phyloP scores from a whole-genome alignment of 177 flowering plant species.

The Vitis hybrid region DNA sequence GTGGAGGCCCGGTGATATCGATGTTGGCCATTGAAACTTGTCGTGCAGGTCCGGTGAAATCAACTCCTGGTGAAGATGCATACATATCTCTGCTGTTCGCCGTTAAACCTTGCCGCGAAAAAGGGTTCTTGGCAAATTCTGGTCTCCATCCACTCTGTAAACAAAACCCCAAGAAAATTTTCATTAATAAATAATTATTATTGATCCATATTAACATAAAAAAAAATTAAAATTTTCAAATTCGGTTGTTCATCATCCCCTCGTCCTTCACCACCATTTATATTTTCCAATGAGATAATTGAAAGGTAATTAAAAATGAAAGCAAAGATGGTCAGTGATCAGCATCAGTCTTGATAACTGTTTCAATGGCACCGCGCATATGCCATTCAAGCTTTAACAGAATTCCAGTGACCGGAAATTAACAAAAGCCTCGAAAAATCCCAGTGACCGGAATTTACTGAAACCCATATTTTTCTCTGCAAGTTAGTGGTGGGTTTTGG shows the following conservation, averaged over 20 bases:
- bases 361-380: too few relatives aligned
- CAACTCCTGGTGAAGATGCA: neutral
- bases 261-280: too few relatives aligned
- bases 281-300: too few relatives aligned
- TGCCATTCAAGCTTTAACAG: too few relatives aligned
- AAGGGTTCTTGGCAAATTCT: conserved; percentile 41
- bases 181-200: neutral
- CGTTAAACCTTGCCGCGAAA: conserved; percentile 36
- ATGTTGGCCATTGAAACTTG: conserved; percentile 6
- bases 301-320: too few relatives aligned
- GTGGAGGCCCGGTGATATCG: conserved; percentile 2
- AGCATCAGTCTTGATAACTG: too few relatives aligned
- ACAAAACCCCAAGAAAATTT: neutral
- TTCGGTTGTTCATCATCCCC: neutral
- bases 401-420: too few relatives aligned
- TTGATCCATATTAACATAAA: neutral
- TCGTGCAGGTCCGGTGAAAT: neutral
- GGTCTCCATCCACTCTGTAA: conserved; percentile 76
- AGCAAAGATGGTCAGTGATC: too few relatives aligned
- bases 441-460: too few relatives aligned
- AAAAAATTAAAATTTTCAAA: neutral
- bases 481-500: too few relatives aligned
- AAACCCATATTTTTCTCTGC: too few relatives aligned
- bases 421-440: too few relatives aligned
- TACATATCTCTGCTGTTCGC: conserved; percentile 9